phyloP scores from a whole-genome alignment of 2,329 filamentous ascomycete species.

The Talaromyces piceae region DNA sequence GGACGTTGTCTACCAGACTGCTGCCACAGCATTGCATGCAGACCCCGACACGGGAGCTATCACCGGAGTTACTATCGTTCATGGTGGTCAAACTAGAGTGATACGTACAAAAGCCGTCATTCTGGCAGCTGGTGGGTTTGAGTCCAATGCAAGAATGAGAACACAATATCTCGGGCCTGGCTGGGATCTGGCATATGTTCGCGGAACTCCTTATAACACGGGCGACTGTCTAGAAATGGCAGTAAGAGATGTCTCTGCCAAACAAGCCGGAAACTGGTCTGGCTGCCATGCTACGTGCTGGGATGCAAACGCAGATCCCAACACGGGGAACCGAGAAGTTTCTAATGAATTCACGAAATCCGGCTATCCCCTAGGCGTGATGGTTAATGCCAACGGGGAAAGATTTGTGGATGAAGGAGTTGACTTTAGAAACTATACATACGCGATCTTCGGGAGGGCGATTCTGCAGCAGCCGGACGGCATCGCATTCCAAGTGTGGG shows the following conservation, averaged over 20 bases:
- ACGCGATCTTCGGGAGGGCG: constrained; percentile 57
- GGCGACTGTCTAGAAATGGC: constrained; percentile 52
- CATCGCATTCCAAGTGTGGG: constrained; percentile 59
- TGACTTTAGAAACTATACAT: constrained; percentile 60
- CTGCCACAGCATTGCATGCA: constrained; percentile 26
- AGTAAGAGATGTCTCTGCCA: constrained; percentile 44
- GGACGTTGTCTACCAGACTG: constrained; percentile 40
- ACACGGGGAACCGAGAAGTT: constrained; percentile 49
- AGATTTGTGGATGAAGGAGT: constrained; percentile 61
- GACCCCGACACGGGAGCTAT: constrained; percentile 16
- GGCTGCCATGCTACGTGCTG: constrained; percentile 60
- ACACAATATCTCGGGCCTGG: constrained; percentile 49
- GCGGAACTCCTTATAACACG: constrained; percentile 58
- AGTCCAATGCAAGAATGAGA: constrained; percentile 52
- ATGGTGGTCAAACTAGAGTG: constrained; percentile 6
- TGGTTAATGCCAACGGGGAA: constrained; percentile 52
- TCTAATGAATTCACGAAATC: constrained; percentile 64
- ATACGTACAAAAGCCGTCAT: constrained; percentile 21
- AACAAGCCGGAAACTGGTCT: constrained; percentile 52
- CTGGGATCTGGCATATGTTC: constrained; percentile 57
- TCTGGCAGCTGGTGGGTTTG: constrained; percentile 53
- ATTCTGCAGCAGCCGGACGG: constrained; percentile 54
- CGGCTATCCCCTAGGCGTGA: constrained; percentile 59
- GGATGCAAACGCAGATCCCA: constrained; percentile 53
- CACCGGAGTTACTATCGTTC: constrained; percentile 16